Evolutionary conservation across 148 eudicot species (phyloP), one percentile per base, ranked within the genome.

Genomic region (Nepenthes gracilis): DNA sequence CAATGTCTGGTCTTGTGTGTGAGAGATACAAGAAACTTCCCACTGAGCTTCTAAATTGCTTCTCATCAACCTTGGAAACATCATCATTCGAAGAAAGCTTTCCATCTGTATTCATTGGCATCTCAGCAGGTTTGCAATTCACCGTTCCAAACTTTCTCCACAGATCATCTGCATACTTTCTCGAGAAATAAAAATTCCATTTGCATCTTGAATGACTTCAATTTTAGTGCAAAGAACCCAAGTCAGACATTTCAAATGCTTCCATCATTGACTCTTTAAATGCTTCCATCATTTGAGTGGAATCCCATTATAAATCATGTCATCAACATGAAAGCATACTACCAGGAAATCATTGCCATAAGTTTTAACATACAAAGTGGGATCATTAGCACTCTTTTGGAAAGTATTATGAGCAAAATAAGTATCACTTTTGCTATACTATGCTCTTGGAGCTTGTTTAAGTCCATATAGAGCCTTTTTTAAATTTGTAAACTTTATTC

Each of bases 21-120:
- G 63, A 61, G 12, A 74, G 35, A 10, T 74, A 69, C 6, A 59
- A 55, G 1, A 74, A 43, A 36, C 59, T 43, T 0, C 70, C 70
- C 43, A 74, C 70, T 1, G 69, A n/a, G 35, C 69, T 60, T 38
- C 36, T 63, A 36, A 45, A 69, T 1, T 49, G 9, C 6, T 40
- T 64, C 9, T 47, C 50, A 64, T 74, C 63, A 1, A 57, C 72
- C 43, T 64, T 55, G 5, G 33, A 1, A 1, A 38, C 34, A 0
- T 52, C 61, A 60, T 74, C 63, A 9, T 38, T 43, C 33, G 11
- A 23, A 23, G 23, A 0, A 71, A 10, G 36, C 68, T 72, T 10
- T 55, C 0, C 54, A 37, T 65, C 65, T 0, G 35, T 0, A 10
- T 10, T 48, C 35, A 70, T 50, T n/a, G 75, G 75, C 4, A 72